Base-by-base conservation (phyloP, 164 flowering plant genomes). In the Chimonanthus praecox region DNA sequence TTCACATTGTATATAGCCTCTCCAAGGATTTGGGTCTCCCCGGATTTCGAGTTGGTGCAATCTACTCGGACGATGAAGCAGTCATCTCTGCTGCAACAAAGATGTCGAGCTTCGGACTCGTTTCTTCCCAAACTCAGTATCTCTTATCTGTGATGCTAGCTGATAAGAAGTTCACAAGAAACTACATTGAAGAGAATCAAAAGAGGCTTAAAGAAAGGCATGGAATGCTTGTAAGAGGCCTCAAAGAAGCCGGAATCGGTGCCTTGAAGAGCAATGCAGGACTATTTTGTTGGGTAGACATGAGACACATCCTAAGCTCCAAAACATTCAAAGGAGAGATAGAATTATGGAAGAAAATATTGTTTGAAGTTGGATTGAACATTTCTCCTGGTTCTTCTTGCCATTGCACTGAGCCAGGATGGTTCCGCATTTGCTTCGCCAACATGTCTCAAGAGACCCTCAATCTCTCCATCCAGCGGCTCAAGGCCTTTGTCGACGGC, bases 401-500 rank as follows among this genome's bases (percentile, higher is more conserved):
- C 69, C 98, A 94, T 73, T 94, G 98, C 75, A 33, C 74, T 3
- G 97, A 94, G 72, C 98, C 97, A 0, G 98, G 98, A 0, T 94
- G 98, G 98, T 91, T 92, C 46, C 81, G 98, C 3, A 84, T 91
- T 2, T 94, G 98, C 77, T 94, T 92, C 69, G 97, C 98, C 0
- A 92, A 92, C 77, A 85, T 94, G 92, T 78, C 89, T 2, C 87
- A 91, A 67, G 85, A 87, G 5, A 85, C 90, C 0, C 74, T 94
- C n/a, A 69, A 83, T n/a, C 69, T 89, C 10, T 82, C 97, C 20
- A 77, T 94, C 80, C 68, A 72, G 61, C 72, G 97, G 2, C 71
- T 92, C 16, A 80, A 82, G 75, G 50, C 75, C 1, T 92, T 87
- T 63, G 88, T 85, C 1, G 80, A 82, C 13, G 61, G 78, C 15